Base-by-base conservation (phyloP, 1,284 basidiomycete species). In the Trichosporon coremiiforme region DNA sequence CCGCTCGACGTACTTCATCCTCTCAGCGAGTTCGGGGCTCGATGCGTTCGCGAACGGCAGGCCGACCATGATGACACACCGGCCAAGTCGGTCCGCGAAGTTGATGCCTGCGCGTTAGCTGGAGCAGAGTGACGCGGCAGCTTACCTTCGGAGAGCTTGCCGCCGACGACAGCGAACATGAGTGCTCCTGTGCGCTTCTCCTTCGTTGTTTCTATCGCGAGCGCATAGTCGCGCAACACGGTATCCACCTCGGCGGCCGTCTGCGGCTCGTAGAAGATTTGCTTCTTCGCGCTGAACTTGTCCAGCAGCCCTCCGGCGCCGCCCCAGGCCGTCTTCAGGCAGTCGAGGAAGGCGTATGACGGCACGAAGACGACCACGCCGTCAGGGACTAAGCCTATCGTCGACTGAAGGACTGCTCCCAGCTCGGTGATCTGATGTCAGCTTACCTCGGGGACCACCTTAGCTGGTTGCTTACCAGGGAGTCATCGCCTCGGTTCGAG, bases 291-390 rank as follows among this genome's bases (percentile, higher is more conserved):
- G 4, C 81, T 83, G 55, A 96, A 84, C 74, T 90, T 89, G 8
- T 86, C 84, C 70, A 95, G 75, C 15, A 90, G 75, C 0, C 90
- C 89, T 60, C 83, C 88, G 35, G 84, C 84, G 22, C 84, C 68
- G 22, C 85, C 70, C 95, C 96, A 99, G 3, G 86, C 80, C 4
- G 83, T 83, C 77, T 89, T 90, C 1, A 91, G 87, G 35, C 85
- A 84, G 72, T 91, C 88, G 35, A 98, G 85, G 74, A 94, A 95
- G 25, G 86, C 87, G 80, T 99, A 99, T 0, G 94, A 97, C 0
- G 96, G 95, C 47, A 98, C 88, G 78, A 99, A 99, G 4, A 97
- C 90, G 22, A 99, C 92, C 80, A 98, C 87, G 0, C 96, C 96
- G 45, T 90, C 90, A 0, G 94, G 93, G 1, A 96, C 87, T 29